These are phyloP conservation scores for Rubia peregrina DNA, from an alignment of 305 asterid genomes.

Conservation along the genomic window DNA sequence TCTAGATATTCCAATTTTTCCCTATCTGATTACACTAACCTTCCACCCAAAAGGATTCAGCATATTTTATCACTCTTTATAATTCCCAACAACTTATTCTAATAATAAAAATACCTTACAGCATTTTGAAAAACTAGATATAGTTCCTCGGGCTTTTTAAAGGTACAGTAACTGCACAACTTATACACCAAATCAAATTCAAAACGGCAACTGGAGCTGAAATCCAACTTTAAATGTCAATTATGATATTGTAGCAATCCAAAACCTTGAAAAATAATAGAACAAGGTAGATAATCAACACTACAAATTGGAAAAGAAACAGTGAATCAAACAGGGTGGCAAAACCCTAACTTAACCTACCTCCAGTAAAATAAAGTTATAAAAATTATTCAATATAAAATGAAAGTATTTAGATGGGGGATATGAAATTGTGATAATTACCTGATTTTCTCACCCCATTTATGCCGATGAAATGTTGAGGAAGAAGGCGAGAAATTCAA, in stretches of 20 bases:
- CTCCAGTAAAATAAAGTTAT: background rate
- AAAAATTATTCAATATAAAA: background rate
- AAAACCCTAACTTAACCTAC: slow-evolving; percentile 5
- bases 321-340: background rate
- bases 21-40: background rate
- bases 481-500: background rate
- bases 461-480: background rate
- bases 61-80: background rate
- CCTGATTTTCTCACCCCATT: background rate
- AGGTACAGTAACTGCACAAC: background rate
- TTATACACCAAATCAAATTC: no score
- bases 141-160: no score
- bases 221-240: background rate
- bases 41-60: background rate
- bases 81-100: background rate
- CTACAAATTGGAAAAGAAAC: background rate
- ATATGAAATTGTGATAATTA: background rate
- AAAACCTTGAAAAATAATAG: background rate
- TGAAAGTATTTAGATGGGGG: background rate
- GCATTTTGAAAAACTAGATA: background rate
- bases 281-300: background rate
- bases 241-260: background rate
- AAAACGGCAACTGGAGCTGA: background rate
- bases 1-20: background rate
- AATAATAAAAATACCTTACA: background rate